Evolutionary conservation across 257 asterid genomes (phyloP).

Genomic region (Fraxinus cuspidata): DNA sequence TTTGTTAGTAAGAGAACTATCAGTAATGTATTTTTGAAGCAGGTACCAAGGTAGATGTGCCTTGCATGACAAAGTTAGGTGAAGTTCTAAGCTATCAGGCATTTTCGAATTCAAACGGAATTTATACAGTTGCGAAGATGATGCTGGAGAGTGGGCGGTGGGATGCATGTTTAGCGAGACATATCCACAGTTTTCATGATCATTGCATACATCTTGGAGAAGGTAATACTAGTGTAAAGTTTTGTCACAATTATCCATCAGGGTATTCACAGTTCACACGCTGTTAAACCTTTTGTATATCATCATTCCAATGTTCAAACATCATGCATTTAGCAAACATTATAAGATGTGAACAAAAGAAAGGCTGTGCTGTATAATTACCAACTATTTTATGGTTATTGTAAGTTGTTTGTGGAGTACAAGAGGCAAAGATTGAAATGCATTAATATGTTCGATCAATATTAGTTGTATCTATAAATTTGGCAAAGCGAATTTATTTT

Average conservation of each 20-base stretch:
- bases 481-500: too few species aligned
- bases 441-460: too few species aligned
- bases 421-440: too few species aligned
- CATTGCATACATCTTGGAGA: conserved; percentile 67
- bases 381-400: not conserved
- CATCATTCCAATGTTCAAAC: conserved; percentile 61
- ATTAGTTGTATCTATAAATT: too few species aligned
- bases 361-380: not conserved
- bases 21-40: conserved; percentile 17
- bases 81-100: conserved; percentile 95
- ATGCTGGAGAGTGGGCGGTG: conserved; percentile 92
- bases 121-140: conserved; percentile 81
- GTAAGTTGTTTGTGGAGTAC: too few species aligned
- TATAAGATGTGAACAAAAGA: not conserved
- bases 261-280: conserved; percentile 76
- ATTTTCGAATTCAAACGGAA: conserved; percentile 68
- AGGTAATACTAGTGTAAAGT: conserved; percentile 63
- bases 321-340: conserved; percentile 49
- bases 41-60: conserved; percentile 97
- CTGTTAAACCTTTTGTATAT: conserved; percentile 74
- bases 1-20: too few species aligned
- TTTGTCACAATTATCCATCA: conserved; percentile 66
- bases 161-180: conserved; percentile 88
- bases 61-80: conserved; percentile 87
- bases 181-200: conserved; percentile 78